Percentiles rank a stretch among this genome's conserved stretches.
Conservation (phyloP, 495 filamentous ascomycete species). For the Viridothelium virens region DNA sequence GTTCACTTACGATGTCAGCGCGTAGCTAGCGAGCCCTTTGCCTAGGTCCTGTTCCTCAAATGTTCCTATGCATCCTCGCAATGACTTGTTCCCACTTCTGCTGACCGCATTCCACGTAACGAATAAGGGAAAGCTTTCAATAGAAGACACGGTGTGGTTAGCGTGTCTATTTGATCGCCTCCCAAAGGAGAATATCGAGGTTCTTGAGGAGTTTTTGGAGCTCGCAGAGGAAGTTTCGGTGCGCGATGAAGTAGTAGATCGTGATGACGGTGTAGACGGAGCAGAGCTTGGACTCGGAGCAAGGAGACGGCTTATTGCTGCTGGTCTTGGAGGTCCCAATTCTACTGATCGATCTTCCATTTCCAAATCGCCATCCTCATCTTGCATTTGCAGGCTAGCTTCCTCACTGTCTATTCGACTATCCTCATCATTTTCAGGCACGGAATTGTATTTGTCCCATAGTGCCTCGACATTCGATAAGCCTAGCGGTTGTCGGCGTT, state of each 20-base stretch:
- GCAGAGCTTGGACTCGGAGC: slow-evolving; percentile 32
- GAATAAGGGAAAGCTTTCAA: slow-evolving; percentile 60
- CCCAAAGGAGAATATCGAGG: slow-evolving; percentile 40
- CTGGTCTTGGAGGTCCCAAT: slow-evolving; percentile 17
- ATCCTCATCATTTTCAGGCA: slow-evolving; percentile 16
- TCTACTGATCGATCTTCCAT: slow-evolving; percentile 26
- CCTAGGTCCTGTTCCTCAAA: slow-evolving; percentile 74
- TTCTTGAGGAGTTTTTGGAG: slow-evolving; percentile 40
- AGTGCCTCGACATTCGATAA: slow-evolving; percentile 62
- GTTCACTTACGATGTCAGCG: slow-evolving; percentile 65
- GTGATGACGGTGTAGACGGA: slow-evolving; percentile 42
- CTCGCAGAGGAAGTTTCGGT: slow-evolving; percentile 39
- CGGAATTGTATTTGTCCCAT: slow-evolving; percentile 49
- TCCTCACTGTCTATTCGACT: slow-evolving; percentile 26
- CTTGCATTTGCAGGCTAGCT: slow-evolving; percentile 19
- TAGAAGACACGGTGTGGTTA: slow-evolving; percentile 22
- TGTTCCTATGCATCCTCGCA: slow-evolving; percentile 95
- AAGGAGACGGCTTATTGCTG: slow-evolving; percentile 32
- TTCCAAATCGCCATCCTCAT: slow-evolving; percentile 30
- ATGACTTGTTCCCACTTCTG: slow-evolving; percentile 50
- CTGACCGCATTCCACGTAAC: slow-evolving; percentile 84
- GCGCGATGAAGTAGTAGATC: slow-evolving; percentile 39
- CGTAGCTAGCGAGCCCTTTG: slow-evolving; percentile 67
- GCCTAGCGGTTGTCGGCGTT: slow-evolving; percentile 48
- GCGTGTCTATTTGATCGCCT: slow-evolving; percentile 27